Base-by-base conservation (phyloP, 116 monocot genomes). In the Trichopus zeylanicus region DNA sequence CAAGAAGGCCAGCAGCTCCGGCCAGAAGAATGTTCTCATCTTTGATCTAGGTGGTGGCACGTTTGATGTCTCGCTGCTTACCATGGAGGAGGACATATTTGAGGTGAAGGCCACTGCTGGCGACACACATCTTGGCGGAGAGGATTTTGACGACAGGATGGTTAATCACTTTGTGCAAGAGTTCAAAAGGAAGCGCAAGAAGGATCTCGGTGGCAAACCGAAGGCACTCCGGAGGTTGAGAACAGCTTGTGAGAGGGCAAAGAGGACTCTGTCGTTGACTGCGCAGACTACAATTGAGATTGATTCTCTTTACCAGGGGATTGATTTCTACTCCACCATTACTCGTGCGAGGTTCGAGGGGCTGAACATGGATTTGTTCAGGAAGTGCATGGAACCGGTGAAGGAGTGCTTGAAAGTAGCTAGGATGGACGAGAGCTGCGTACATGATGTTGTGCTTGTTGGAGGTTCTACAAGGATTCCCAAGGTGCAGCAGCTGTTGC, bases 11-110 rank as follows among this genome's bases (percentile, higher is more conserved):
- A 8, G 39, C 20, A 71, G 67, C 33, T 6, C 46, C 2, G 82
- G 71, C 21, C 83, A 82, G 83, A 87, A 79, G 72, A 82, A 82
- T n/a, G 79, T 87, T 11, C 82, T 87, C 30, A 87, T 87, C 59
- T 86, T 86, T 51, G 86, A 86, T 56, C 74, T 86, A 16, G 86
- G 81, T 16, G 86, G 86, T 33, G 78, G 82, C 26, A 87, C 86
- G 1, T 87, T 86, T 51, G 86, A 86, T 70, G 78, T 81, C 4
- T 84, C 84, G 4, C 57, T 84, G n/a, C 75, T 84, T 31, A 76
- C 85, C 37, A 85, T 85, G 18, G 85, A 80, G 31, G 85, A 85
- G 37, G 76, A 80, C 4, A 79, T 76, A 25, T 81, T 85, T 31
- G 80, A 85, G 63, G 85, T 85, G 38, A 79, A 80, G 69, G 72